A percentile compares a stretch with the other conserved stretches of the same genome.
Conservation (phyloP, 176 grass and related monocot species). For the Cenchrus americanus region DNA sequence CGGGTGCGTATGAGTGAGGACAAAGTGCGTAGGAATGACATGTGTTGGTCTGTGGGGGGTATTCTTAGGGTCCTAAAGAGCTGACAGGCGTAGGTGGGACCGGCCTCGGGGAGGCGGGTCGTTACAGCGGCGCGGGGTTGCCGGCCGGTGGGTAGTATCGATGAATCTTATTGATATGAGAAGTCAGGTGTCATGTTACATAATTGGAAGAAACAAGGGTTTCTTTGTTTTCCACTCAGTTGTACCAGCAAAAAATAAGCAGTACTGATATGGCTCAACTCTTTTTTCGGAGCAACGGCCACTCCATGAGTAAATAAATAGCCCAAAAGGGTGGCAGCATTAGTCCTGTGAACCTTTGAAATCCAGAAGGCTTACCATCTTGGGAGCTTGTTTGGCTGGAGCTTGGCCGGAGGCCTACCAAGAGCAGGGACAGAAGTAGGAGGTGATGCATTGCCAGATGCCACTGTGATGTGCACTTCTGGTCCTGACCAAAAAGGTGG, state of each 20-base stretch:
- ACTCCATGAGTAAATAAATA: neutral
- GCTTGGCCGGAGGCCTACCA: constrained; percentile 43
- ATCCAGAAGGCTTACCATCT: constrained; percentile 65
- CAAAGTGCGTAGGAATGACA: too few relatives aligned
- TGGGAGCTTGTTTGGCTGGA: constrained; percentile 56
- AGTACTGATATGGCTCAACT: constrained; percentile 13
- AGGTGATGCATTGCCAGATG: constrained; percentile 28
- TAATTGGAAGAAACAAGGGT: constrained; percentile 28
- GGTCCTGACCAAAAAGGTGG: neutral
- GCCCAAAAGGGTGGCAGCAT: constrained; percentile 1
- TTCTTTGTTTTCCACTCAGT: neutral
- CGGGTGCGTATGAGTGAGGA: too few relatives aligned
- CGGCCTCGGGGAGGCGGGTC: too few relatives aligned
- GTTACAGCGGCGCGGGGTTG: too few relatives aligned
- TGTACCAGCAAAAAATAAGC: constrained; percentile 7
- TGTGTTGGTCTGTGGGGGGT: too few relatives aligned
- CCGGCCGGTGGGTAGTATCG: too few relatives aligned
- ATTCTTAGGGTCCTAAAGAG: too few relatives aligned
- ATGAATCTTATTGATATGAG: constrained; percentile 7
- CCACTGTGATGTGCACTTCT: neutral
- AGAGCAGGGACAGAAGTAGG: constrained; percentile 56
- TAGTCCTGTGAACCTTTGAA: constrained; percentile 9
- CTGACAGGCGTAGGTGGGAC: too few relatives aligned
- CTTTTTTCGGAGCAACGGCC: constrained; percentile 32
- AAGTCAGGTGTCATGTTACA: neutral